phyloP scores from a whole-genome alignment of 192 early-diverging fungal genomes.

The Umbelopsis isabellina region DNA sequence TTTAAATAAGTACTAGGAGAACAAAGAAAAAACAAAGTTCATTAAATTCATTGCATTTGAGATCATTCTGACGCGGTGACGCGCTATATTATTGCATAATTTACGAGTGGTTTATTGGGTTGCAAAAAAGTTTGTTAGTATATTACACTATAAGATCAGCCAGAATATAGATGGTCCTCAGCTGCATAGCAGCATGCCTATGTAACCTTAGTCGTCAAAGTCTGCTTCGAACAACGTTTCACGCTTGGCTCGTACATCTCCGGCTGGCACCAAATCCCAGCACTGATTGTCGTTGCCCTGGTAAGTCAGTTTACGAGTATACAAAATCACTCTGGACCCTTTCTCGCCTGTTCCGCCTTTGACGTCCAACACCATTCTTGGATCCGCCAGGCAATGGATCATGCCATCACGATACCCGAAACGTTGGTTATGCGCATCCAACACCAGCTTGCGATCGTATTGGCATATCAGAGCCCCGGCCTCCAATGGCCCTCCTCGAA shows the following conservation, averaged over 20 bases:
- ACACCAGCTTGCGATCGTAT: conserved; percentile 32
- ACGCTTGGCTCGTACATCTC: conserved; percentile 26
- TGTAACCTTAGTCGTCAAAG: conserved; percentile 22
- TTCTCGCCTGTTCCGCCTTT: conserved; percentile 10
- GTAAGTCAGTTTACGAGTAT: conserved; percentile 29
- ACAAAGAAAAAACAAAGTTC: neutral
- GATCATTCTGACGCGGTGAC: neutral
- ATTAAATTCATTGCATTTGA: neutral
- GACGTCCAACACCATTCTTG: conserved; percentile 34
- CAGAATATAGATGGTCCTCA: too few species aligned
- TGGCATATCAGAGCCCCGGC: conserved; percentile 27
- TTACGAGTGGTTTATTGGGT: too few species aligned
- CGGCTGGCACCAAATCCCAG: conserved; percentile 42
- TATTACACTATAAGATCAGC: too few species aligned
- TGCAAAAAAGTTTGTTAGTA: too few species aligned
- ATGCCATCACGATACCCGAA: conserved; percentile 39
- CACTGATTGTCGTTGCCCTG: conserved; percentile 31
- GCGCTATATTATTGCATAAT: neutral
- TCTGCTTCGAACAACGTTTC: conserved; percentile 42
- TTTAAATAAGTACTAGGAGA: too few species aligned
- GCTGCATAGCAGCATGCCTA: neutral
- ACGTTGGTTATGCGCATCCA: conserved; percentile 37
- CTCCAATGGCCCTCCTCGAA: conserved; percentile 33
- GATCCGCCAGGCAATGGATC: conserved; percentile 29
- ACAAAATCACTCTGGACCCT: conserved; percentile 30